phyloP scores from a whole-genome alignment of 2,329 filamentous ascomycete genomes.

The Calonectria hongkongensis region DNA sequence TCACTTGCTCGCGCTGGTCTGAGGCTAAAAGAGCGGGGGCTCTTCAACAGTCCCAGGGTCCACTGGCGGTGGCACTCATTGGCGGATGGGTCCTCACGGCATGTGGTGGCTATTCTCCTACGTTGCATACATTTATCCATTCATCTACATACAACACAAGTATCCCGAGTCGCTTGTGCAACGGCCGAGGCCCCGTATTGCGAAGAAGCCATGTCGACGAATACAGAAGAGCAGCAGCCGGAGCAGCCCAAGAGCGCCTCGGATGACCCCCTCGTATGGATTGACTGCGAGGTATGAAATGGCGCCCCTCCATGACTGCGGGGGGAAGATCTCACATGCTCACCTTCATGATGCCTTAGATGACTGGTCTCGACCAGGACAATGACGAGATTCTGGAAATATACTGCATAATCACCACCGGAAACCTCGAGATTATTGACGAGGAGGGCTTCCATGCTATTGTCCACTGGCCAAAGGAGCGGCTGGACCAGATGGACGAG shows the following conservation, averaged over 20 bases:
- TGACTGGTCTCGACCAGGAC: conserved; percentile 84
- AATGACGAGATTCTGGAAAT: conserved; percentile 92
- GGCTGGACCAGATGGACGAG: conserved; percentile 86
- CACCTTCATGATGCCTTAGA: conserved; percentile 71
- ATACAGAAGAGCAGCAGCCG: conserved; percentile 34
- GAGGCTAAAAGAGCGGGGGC: conserved; percentile 19
- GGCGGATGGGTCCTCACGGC: conserved; percentile 2
- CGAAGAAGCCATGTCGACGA: conserved; percentile 43
- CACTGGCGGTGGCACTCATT: background rate
- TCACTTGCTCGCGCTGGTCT: background rate
- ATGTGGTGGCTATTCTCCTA: background rate
- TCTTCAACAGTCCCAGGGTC: conserved; percentile 18
- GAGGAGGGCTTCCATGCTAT: conserved; percentile 85
- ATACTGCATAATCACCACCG: conserved; percentile 92
- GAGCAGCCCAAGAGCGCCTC: conserved; percentile 53
- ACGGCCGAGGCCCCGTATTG: background rate
- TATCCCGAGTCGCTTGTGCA: background rate
- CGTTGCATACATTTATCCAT: conserved; percentile 25
- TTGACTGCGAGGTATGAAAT: conserved; percentile 77
- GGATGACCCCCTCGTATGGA: conserved; percentile 85
- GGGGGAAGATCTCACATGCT: background rate
- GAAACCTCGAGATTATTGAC: conserved; percentile 85
- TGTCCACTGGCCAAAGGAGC: conserved; percentile 82
- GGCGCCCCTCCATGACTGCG: conserved; percentile 17
- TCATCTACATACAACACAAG: conserved; percentile 19